A percentile compares a stretch with the other conserved stretches of the same genome.
phyloP scores from a whole-genome alignment of 2,329 filamentous ascomycete genomes.

The Venturia carpophila region DNA sequence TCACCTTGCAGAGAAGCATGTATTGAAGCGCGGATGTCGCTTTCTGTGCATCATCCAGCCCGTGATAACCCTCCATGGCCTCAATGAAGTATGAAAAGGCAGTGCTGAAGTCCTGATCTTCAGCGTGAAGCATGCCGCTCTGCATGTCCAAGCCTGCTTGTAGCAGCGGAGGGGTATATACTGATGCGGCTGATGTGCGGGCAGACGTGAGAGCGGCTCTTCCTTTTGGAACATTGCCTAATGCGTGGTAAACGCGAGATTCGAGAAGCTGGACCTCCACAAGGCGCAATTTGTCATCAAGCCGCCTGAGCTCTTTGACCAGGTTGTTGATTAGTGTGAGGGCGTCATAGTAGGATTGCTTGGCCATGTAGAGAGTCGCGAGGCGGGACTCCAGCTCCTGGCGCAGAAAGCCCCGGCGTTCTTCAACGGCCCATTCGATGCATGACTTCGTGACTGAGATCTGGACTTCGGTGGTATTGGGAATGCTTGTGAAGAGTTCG shows the following conservation, averaged over 20 bases:
- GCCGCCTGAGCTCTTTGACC: constrained; percentile 89
- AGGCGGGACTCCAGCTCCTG: constrained; percentile 97
- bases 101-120: constrained; percentile 98
- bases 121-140: constrained; percentile 95
- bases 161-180: constrained; percentile 90
- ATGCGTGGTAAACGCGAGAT: constrained; percentile 91
- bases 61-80: constrained; percentile 92
- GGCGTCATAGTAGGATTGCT: constrained; percentile 95
- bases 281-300: constrained; percentile 96
- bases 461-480: constrained; percentile 89
- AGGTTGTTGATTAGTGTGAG: constrained; percentile 94
- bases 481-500: constrained; percentile 89
- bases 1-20: constrained; percentile 99
- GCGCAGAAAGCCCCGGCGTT: constrained; percentile 90
- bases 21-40: constrained; percentile 98
- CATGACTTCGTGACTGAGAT: constrained; percentile 95
- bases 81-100: constrained; percentile 99
- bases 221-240: constrained; percentile 93
- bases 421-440: constrained; percentile 97
- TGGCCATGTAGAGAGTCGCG: constrained; percentile 89
- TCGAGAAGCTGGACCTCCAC: constrained; percentile 97
- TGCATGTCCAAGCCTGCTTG: constrained; percentile 99
- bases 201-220: constrained; percentile 91
- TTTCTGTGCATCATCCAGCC: constrained; percentile 76
- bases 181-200: constrained; percentile 88